Evolutionary conservation across 352 stramenopile species (phyloP).

Genomic region (Globisporangium solare): DNA sequence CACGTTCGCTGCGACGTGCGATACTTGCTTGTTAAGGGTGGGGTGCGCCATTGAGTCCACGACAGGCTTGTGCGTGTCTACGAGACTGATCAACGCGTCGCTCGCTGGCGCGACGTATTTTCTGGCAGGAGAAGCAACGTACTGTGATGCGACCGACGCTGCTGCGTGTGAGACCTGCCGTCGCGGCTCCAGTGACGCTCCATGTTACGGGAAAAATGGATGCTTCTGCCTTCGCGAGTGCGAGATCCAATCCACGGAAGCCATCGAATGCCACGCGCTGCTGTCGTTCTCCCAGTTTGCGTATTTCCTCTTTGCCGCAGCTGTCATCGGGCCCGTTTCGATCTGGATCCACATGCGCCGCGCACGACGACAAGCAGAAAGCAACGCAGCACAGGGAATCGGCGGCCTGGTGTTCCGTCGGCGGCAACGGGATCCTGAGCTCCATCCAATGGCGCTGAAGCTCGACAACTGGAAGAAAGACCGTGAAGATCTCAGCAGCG

Average conservation of each 20-base stretch:
- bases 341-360: constrained; percentile 12
- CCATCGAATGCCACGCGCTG: constrained; percentile 4
- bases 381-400: neutral
- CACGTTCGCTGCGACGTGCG: constrained; percentile 11
- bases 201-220: constrained; percentile 18
- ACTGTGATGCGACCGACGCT: constrained; percentile 24
- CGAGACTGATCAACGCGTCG: constrained; percentile 11
- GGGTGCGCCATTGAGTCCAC: constrained; percentile 36
- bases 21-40: constrained; percentile 8
- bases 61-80: constrained; percentile 32
- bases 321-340: constrained; percentile 2
- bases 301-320: constrained; percentile 11
- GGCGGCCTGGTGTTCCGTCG: constrained; percentile 7
- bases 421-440: neutral
- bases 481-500: constrained; percentile 13
- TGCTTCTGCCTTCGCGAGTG: constrained; percentile 28
- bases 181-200: constrained; percentile 2
- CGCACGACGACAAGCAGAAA: neutral
- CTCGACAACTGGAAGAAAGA: constrained; percentile 29
- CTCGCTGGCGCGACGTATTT: constrained; percentile 21
- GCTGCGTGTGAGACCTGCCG: constrained; percentile 20
- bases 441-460: constrained; percentile 20
- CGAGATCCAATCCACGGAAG: constrained; percentile 9
- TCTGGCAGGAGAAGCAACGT: constrained; percentile 9
- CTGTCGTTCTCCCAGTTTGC: constrained; percentile 6